Conservation (phyloP, 2,329 filamentous ascomycete species). For the Dothistroma pini region DNA sequence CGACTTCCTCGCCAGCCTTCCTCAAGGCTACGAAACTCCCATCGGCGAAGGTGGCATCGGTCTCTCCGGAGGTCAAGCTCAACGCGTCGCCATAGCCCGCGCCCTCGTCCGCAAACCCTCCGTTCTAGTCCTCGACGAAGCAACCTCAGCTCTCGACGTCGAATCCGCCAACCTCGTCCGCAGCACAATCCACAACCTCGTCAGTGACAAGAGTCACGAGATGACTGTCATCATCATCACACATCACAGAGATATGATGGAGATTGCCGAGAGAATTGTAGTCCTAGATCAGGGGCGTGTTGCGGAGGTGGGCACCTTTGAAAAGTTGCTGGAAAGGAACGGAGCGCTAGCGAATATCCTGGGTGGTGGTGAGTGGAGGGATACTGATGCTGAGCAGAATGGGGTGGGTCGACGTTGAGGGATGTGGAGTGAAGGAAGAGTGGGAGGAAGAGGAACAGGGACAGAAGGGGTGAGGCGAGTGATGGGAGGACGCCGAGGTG, state of each 20-base stretch:
- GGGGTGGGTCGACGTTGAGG: slow-evolving; percentile 5
- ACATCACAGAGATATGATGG: slow-evolving; percentile 83
- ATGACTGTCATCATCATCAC: slow-evolving; percentile 78
- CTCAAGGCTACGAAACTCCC: slow-evolving; percentile 65
- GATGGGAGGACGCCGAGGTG: background rate
- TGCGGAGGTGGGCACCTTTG: slow-evolving; percentile 65
- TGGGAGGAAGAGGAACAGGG: background rate
- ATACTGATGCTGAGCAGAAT: slow-evolving; percentile 9
- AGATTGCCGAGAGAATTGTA: slow-evolving; percentile 67
- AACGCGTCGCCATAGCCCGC: slow-evolving; percentile 75
- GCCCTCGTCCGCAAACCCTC: slow-evolving; percentile 68
- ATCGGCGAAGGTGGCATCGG: slow-evolving; percentile 73
- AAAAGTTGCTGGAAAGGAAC: slow-evolving; percentile 50
- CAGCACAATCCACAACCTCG: slow-evolving; percentile 56
- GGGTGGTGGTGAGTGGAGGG: slow-evolving; percentile 36
- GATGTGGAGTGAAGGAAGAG: slow-evolving; percentile 6
- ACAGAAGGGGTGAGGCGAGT: background rate
- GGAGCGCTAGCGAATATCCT: slow-evolving; percentile 37
- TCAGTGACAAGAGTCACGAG: slow-evolving; percentile 32
- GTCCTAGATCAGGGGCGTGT: slow-evolving; percentile 65
- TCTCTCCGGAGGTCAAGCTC: slow-evolving; percentile 77
- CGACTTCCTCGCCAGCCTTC: slow-evolving; percentile 70
- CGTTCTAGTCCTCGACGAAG: slow-evolving; percentile 80
- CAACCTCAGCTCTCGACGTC: slow-evolving; percentile 74
- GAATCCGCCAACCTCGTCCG: slow-evolving; percentile 63